Evolutionary conservation across 345 rosid species (phyloP), one percentile per base, ranked within the genome.

Genomic region (Turritis glabra): DNA sequence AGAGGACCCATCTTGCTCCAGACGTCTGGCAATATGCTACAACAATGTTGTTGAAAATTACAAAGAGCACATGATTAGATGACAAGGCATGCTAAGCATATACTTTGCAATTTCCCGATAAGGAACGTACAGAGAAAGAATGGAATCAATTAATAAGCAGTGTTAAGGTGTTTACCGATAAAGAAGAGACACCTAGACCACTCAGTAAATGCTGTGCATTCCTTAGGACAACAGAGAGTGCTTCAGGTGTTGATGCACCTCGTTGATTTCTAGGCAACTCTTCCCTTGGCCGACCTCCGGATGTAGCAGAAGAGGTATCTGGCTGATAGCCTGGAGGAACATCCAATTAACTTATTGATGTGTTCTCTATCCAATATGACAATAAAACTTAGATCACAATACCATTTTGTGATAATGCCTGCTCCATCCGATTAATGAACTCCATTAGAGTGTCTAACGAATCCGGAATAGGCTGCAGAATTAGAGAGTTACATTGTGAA

Each of bases 401-500:
- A 95, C 97, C 97, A 88, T 80, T 76, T 76, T 79, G 94, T 11
- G 89, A 69, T 30, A 90, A 81, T 19, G 83, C 80, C 78, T 81
- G 86, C 79, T 89, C 97, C 98, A 95, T 84, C 73, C 70, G 84
- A 70, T 30, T 69, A 82, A 92, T 90, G 72, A 90, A 92, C 82
- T 87, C 99, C 17, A 82, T 59, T 64, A 92, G 79, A 14, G 96
- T 90, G 67, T 72, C 87, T 76, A 95, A 52, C 23, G 98, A 89
- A 85, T 92, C 92, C 2, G 94, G 97, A 64, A 90, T 88, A 50
- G 98, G 96, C 98, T 95, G 88, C 60, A 81, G 70, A 69, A 66
- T 53, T 14, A 61, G 62, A 67, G 22, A 73, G 33, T 14, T 50
- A 6, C 17, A 56, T 1, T 32, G 30, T 33, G 33, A 65, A 52